A percentile compares a stretch with the other conserved stretches of the same genome.
Conservation (phyloP, 139 green algal species). For the Edaphochlamys debaryana region DNA sequence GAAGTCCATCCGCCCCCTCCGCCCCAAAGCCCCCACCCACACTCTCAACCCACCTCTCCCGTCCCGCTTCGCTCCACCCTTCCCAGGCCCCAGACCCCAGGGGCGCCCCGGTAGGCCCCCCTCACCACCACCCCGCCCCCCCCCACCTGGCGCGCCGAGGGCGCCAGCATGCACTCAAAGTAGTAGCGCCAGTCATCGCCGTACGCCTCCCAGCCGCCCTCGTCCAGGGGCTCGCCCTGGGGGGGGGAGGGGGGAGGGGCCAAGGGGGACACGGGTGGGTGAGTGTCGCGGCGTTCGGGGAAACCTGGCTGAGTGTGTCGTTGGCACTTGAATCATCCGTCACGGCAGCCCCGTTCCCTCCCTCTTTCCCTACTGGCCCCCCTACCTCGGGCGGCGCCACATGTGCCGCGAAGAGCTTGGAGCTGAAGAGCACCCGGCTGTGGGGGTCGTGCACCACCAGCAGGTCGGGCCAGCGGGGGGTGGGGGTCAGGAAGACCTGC, state of each 20-base stretch:
- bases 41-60: too few species aligned
- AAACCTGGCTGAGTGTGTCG: too few species aligned
- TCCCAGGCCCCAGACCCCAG: too few species aligned
- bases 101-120: too few species aligned
- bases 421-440: constrained; percentile 63
- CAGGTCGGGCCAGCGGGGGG: constrained; percentile 93
- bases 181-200: constrained; percentile 90
- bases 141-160: constrained; percentile 71
- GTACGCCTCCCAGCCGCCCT: constrained; percentile 81
- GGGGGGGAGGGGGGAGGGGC: neutral
- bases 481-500: constrained; percentile 65
- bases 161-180: constrained; percentile 96
- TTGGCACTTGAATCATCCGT: too few species aligned
- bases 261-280: neutral
- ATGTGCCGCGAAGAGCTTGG: constrained; percentile 84
- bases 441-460: constrained; percentile 60
- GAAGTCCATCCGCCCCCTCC: too few species aligned
- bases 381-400: constrained; percentile 58
- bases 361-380: too few species aligned
- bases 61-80: too few species aligned
- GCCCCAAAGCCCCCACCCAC: too few species aligned
- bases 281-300: too few species aligned
- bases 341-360: too few species aligned
- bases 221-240: constrained; percentile 62
- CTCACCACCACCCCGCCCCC: too few species aligned